phyloP scores from a whole-genome alignment of 2,329 filamentous ascomycete genomes.

The Beauveria caledonica region DNA sequence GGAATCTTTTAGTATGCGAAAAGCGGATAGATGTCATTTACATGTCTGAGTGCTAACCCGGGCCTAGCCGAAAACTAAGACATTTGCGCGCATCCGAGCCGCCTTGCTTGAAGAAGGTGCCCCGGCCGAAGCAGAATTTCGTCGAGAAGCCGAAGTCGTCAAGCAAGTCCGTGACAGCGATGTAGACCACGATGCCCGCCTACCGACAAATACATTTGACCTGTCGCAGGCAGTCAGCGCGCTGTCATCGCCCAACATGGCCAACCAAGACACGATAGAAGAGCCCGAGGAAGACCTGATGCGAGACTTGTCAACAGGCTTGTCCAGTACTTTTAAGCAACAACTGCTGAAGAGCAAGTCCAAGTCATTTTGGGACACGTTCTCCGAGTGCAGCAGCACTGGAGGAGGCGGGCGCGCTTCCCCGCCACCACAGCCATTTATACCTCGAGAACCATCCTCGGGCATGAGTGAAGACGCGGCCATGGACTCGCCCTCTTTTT shows the following conservation, averaged over 20 bases:
- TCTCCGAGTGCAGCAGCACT: conserved; percentile 57
- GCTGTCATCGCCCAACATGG: conserved; percentile 61
- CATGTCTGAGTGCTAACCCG: background rate
- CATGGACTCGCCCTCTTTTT: conserved; percentile 59
- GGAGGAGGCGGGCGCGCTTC: conserved; percentile 42
- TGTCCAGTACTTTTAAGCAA: conserved; percentile 65
- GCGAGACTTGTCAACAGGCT: conserved; percentile 39
- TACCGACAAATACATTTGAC: conserved; percentile 31
- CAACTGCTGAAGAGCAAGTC: conserved; percentile 65
- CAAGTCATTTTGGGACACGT: conserved; percentile 64
- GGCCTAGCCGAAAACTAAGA: conserved; percentile 82
- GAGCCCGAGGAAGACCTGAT: conserved; percentile 66
- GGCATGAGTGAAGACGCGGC: conserved; percentile 61
- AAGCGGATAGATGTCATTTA: background rate
- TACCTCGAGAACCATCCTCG: conserved; percentile 51
- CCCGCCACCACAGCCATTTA: conserved; percentile 57
- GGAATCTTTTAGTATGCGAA: conserved; percentile 71
- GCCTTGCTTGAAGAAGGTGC: conserved; percentile 81
- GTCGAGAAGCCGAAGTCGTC: conserved; percentile 89
- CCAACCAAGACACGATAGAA: conserved; percentile 56
- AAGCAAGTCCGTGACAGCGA: conserved; percentile 91
- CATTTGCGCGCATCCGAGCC: conserved; percentile 86
- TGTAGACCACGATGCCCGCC: conserved; percentile 47
- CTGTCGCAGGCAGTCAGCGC: conserved; percentile 46
- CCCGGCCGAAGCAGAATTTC: conserved; percentile 80